Percentiles rank a stretch among this genome's conserved stretches.
Conservation (phyloP, 2,329 filamentous ascomycete genomes). For the Keithomyces neogunnii region DNA sequence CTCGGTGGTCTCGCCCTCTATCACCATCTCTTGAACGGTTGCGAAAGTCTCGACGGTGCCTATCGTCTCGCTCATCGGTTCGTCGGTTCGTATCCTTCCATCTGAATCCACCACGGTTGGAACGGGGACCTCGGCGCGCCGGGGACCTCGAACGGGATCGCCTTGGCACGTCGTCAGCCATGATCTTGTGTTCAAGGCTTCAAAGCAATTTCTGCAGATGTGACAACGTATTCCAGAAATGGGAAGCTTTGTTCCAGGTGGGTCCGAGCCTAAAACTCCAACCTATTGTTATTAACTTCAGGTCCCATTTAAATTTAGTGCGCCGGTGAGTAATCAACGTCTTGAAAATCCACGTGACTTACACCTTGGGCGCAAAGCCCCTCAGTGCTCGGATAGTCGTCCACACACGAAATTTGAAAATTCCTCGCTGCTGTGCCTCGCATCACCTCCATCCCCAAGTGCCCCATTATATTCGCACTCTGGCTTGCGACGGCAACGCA, state of each 20-base stretch:
- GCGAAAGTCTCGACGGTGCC: constrained; percentile 36
- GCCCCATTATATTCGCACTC: constrained; percentile 23
- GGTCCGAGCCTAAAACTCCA: not conserved
- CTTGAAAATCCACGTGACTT: constrained; percentile 22
- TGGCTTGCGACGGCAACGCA: constrained; percentile 30
- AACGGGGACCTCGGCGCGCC: constrained; percentile 13
- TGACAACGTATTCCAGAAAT: too few relatives aligned
- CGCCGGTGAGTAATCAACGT: constrained; percentile 20
- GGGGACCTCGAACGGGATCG: constrained; percentile 19
- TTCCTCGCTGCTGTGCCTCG: constrained; percentile 24
- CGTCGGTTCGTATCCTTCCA: constrained; percentile 50
- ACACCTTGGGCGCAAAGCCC: constrained; percentile 21
- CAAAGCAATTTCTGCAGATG: too few relatives aligned
- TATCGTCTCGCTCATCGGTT: constrained; percentile 26
- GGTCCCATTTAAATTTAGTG: too few relatives aligned
- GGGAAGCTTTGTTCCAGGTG: not conserved
- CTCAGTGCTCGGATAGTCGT: constrained; percentile 32
- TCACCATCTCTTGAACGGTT: constrained; percentile 29
- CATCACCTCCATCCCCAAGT: constrained; percentile 30
- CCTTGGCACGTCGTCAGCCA: constrained; percentile 16
- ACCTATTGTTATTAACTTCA: not conserved
- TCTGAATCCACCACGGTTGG: constrained; percentile 39
- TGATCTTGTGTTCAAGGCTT: constrained; percentile 2
- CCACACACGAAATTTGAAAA: constrained; percentile 40
- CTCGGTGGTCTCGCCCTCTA: constrained; percentile 15